Evolutionary conservation across 192 early-diverging fungal genomes (phyloP), one percentile per base, ranked within the genome.

Genomic region (Physocladia obscura): DNA sequence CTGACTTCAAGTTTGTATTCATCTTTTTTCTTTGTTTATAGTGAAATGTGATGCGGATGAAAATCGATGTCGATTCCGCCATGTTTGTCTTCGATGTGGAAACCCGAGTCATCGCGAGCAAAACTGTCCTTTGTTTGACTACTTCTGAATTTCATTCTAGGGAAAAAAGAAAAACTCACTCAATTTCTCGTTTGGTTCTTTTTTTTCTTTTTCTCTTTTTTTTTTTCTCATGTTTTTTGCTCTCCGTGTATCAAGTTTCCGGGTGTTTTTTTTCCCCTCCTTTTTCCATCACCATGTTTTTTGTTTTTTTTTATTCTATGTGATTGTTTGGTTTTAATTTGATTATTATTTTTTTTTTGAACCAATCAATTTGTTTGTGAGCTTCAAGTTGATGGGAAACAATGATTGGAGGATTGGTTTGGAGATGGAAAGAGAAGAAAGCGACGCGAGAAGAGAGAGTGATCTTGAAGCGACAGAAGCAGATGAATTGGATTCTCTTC

Each of bases 51-150:
- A 57, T 49, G 36, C 61, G 5, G 65, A 68, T 19, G 54, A 57
- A 47, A 63, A 49, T 34, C 34, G 71, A 24, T 73, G 71, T 39
- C 61, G 71, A 17, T 73, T 73, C 62, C 6, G 59, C 2, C 71
- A 73, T 36, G 71, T 63, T 4, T 73, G 71, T 40, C 22, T 73
- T 2, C 32, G 71, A 4, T 73, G 71, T 50, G 71, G 71, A 6
- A n/a, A 24, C 8, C 11, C 49, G 0, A 31, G 52, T 19, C 71
- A 73, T 49, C 61, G 71, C 3, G 71, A 73, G 51, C 30, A 62
- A 2, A 24, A 67, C 22, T 73, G 71, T 37, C 52, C 50, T 15
- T 2, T 67, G 19, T 59, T 60, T 11, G 69, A 49, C 34, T 15
- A 17, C 15, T 11, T 67, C 17, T 49, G 57, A 17, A 30, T 57